Conservation (phyloP, 495 filamentous ascomycete species). For the Xylaria cubensis region DNA sequence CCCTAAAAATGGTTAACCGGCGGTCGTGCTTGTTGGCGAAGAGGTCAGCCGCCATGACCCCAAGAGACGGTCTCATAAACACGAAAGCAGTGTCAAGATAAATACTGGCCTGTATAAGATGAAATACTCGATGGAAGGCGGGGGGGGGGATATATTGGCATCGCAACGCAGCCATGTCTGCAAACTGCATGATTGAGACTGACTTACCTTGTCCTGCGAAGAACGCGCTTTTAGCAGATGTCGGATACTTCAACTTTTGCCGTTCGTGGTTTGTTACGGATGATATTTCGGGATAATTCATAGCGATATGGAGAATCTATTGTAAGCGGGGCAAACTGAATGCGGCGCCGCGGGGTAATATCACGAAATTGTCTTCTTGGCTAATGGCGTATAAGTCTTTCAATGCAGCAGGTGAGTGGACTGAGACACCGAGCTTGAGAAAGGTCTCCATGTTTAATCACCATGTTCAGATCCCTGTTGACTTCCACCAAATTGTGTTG, state of each 20-base stretch:
- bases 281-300: constrained; percentile 20
- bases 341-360: constrained; percentile 19
- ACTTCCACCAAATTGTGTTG: constrained; percentile 14
- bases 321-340: not conserved
- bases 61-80: not conserved
- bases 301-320: constrained; percentile 24
- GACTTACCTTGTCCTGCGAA: not conserved
- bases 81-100: no score
- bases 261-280: no score
- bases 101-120: not conserved
- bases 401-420: not conserved
- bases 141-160: not conserved
- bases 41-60: not conserved
- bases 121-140: not conserved
- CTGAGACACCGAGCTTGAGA: not conserved
- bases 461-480: constrained; percentile 28
- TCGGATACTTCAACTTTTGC: no score
- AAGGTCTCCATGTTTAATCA: not conserved
- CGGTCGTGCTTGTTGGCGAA: not conserved
- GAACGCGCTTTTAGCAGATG: not conserved
- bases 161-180: no score
- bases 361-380: constrained; percentile 1
- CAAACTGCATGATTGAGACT: no score
- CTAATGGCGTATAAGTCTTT: not conserved
- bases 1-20: not conserved